A percentile compares a stretch with the other conserved stretches of the same genome.
These are phyloP conservation scores for Coniophora puteana DNA, from an alignment of 1,284 basidiomycete genomes.

Conservation along the genomic window DNA sequence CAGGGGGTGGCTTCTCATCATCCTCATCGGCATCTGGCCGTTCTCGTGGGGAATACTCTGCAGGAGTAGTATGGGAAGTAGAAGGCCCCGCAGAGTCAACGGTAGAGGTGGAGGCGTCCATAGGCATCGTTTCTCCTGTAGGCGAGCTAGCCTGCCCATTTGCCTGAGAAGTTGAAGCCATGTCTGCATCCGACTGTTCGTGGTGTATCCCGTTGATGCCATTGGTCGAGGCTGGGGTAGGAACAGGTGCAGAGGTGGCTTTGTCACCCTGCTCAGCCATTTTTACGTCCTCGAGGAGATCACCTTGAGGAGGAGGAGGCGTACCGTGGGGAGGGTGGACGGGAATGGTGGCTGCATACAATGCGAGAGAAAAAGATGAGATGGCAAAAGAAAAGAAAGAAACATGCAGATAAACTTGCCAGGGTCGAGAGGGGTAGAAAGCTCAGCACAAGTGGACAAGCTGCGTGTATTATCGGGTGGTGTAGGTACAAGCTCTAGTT, in stretches of 20 bases:
- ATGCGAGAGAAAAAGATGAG: no score
- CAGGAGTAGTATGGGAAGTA: constrained; percentile 41
- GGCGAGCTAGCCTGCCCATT: constrained; percentile 31
- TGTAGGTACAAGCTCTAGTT: no score
- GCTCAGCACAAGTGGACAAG: constrained; percentile 42
- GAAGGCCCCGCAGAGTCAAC: constrained; percentile 38
- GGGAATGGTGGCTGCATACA: constrained; percentile 42
- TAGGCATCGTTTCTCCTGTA: constrained; percentile 4
- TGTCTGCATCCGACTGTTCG: constrained; percentile 36
- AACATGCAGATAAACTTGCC: constrained; percentile 35
- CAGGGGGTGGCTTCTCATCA: constrained; percentile 62
- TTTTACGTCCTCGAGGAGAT: constrained; percentile 49
- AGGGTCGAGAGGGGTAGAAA: constrained; percentile 42
- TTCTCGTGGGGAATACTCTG: constrained; percentile 17
- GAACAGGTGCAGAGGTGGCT: constrained; percentile 13
- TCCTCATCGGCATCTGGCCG: constrained; percentile 37
- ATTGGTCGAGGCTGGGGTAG: constrained; percentile 13
- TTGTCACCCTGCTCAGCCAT: constrained; percentile 36
- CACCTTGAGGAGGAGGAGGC: constrained; percentile 42
- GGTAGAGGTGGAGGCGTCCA: constrained; percentile 36
- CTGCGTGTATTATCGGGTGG: constrained; percentile 19
- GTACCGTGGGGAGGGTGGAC: constrained; percentile 42
- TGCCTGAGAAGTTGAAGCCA: constrained; percentile 31
- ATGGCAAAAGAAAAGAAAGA: constrained; percentile 15
- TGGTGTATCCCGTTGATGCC: constrained; percentile 20